Evolutionary conservation across 768 basidiomycete species (phyloP).

Genomic region (Strobilomyces confusus): DNA sequence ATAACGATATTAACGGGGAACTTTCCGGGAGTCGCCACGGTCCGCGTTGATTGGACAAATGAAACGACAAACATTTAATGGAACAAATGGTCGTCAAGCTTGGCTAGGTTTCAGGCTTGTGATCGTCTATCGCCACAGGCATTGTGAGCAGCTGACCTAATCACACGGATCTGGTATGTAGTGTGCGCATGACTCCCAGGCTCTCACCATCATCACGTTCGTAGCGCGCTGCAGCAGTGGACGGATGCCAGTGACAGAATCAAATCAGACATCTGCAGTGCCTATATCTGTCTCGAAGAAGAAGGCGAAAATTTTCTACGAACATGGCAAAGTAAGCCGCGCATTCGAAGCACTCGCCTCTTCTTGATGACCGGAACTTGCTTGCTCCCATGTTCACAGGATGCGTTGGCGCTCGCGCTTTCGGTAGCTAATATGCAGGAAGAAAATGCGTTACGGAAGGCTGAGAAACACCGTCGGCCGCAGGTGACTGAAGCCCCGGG

Average conservation of each 20-base stretch:
- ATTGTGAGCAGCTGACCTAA: conserved; percentile 21
- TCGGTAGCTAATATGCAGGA: conserved; percentile 46
- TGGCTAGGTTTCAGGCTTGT: conserved; percentile 12
- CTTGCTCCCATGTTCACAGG: conserved; percentile 32
- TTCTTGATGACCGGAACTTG: conserved; percentile 22
- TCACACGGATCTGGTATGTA: background rate
- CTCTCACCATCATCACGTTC: conserved; percentile 13
- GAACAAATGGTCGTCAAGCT: conserved; percentile 14
- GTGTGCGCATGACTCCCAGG: conserved; percentile 8
- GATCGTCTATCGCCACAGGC: conserved; percentile 18
- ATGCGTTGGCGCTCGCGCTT: conserved; percentile 44
- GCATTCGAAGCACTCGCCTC: conserved; percentile 5
- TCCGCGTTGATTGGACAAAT: conserved; percentile 7
- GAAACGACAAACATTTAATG: conserved; percentile 11
- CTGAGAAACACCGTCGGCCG: conserved; percentile 37
- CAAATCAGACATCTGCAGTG: conserved; percentile 20
- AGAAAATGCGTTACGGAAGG: conserved; percentile 38
- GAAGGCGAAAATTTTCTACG: conserved; percentile 27
- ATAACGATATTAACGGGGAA: conserved; percentile 31
- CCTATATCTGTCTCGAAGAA: conserved; percentile 25
- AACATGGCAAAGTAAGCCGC: conserved; percentile 31
- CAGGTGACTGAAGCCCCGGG: conserved; percentile 30
- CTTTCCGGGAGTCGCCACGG: conserved; percentile 13
- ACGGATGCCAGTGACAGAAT: conserved; percentile 24
- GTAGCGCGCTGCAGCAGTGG: conserved; percentile 5